Evolutionary conservation across 352 stramenopile species (phyloP).

Genomic region (Phytophthora agathidicida): DNA sequence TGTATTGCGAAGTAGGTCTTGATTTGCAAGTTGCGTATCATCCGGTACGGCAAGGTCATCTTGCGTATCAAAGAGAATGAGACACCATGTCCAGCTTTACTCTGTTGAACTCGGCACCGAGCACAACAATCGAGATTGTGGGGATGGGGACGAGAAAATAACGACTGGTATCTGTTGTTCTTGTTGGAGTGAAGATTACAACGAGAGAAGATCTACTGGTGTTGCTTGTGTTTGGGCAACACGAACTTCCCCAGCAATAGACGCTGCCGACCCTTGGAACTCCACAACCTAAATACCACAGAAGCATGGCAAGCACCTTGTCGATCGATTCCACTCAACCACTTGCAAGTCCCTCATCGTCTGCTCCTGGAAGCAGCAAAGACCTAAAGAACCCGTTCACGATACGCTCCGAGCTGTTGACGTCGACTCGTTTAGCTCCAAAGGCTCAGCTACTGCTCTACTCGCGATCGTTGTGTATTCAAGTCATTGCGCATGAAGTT

Average conservation of each 20-base stretch:
- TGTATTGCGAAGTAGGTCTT: background rate
- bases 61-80: slow-evolving; percentile 18
- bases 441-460: slow-evolving; percentile 43
- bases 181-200: no score
- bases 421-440: slow-evolving; percentile 37
- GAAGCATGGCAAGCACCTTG: slow-evolving; percentile 6
- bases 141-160: no score
- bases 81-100: no score
- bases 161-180: no score
- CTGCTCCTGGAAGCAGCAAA: slow-evolving; percentile 13
- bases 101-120: no score
- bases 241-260: no score
- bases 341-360: background rate
- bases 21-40: slow-evolving; percentile 26
- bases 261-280: no score
- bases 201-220: no score
- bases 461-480: slow-evolving; percentile 32
- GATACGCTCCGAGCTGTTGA: slow-evolving; percentile 46
- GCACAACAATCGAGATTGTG: background rate
- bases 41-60: background rate
- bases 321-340: background rate
- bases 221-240: no score
- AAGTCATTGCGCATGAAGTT: slow-evolving; percentile 53
- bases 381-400: slow-evolving; percentile 41
- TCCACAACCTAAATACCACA: no score